Percentiles rank a stretch among this genome's conserved stretches.
Evolutionary conservation across 495 filamentous ascomycete species (phyloP).

Genomic region (Hypoxylon trugodes): DNA sequence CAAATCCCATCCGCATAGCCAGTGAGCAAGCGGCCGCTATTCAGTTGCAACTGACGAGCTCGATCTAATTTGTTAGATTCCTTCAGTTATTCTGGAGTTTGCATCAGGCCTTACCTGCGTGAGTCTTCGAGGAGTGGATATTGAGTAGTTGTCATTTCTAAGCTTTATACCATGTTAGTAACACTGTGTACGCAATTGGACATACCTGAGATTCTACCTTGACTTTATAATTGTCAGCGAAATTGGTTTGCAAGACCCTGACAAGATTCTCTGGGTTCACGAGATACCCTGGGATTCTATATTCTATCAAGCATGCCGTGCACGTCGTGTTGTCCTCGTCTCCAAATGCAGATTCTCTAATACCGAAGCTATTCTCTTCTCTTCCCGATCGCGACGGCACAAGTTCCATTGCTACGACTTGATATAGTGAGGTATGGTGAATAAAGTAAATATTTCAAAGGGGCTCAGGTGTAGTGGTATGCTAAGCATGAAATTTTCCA

Average conservation of each 20-base stretch:
- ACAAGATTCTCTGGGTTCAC: conserved; percentile 14
- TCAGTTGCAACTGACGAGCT: conserved; percentile 1
- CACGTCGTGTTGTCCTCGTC: too few relatives aligned
- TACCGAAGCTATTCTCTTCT: too few relatives aligned
- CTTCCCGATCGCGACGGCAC: too few relatives aligned
- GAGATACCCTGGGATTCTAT: conserved; percentile 19
- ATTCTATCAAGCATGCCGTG: not conserved
- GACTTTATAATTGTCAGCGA: conserved; percentile 14
- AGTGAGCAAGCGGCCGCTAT: not conserved
- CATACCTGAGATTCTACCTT: conserved; percentile 1
- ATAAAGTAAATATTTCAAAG: too few relatives aligned
- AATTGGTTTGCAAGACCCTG: not conserved
- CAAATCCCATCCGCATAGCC: too few relatives aligned
- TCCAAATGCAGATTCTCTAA: too few relatives aligned
- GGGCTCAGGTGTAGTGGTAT: too few relatives aligned
- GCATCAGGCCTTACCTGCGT: conserved; percentile 4
- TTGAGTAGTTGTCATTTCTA: conserved; percentile 26
- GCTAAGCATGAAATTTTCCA: too few relatives aligned
- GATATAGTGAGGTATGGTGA: too few relatives aligned
- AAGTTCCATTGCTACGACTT: too few relatives aligned
- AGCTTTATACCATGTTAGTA: conserved; percentile 6
- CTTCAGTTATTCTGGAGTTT: not conserved
- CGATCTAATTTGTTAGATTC: conserved; percentile 12
- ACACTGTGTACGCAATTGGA: not conserved
- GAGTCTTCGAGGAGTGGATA: conserved; percentile 11